Conservation (phyloP, 495 filamentous ascomycete genomes). For the Daldinia grandis region DNA sequence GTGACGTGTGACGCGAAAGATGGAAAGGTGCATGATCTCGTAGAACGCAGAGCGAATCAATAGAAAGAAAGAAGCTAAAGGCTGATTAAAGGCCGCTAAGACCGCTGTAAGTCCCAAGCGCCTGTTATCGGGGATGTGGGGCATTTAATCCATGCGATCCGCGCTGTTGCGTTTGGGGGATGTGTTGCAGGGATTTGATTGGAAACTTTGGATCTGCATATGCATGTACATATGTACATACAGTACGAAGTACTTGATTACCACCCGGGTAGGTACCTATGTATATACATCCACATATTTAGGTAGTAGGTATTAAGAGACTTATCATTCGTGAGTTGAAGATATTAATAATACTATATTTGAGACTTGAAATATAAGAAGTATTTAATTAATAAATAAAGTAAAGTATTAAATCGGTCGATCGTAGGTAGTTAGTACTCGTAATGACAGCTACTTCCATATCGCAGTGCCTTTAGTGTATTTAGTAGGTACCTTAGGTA, state of each 20-base stretch:
- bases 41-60: slow-evolving; percentile 8
- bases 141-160: slow-evolving; percentile 22
- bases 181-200: slow-evolving; percentile 38
- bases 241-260: background rate
- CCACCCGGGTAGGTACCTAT: no score
- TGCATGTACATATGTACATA: background rate
- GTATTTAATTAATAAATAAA: background rate
- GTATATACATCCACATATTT: no score
- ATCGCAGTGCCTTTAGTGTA: background rate
- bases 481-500: no score
- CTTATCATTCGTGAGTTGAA: background rate
- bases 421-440: background rate
- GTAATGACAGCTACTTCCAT: background rate
- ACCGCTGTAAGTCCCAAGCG: slow-evolving; percentile 32
- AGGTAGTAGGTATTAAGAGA: no score
- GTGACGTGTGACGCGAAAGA: slow-evolving; percentile 37
- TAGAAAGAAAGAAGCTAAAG: slow-evolving; percentile 5
- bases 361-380: background rate
- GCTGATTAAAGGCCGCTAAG: slow-evolving; percentile 10
- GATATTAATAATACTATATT: background rate
- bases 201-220: background rate
- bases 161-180: slow-evolving; percentile 38
- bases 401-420: background rate
- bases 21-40: slow-evolving; percentile 6
- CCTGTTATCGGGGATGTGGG: slow-evolving; percentile 33